Evolutionary conservation across 1,284 basidiomycete genomes (phyloP), one percentile per base, ranked within the genome.

Genomic region (Cutaneotrichosporon sp.): DNA sequence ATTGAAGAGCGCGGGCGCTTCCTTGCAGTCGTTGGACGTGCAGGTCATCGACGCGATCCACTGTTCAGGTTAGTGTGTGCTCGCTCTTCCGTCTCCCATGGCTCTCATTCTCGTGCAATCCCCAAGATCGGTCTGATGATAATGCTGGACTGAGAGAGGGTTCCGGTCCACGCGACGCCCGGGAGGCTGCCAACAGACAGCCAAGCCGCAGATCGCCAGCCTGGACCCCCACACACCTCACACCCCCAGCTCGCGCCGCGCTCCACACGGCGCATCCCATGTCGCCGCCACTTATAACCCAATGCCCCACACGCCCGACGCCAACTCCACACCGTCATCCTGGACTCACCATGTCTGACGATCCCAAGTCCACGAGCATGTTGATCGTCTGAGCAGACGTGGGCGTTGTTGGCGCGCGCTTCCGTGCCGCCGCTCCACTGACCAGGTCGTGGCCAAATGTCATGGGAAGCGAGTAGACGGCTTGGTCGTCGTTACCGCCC

Each of bases 301-400:
- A 26, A 26, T 3, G 42, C 42, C 42, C 42, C 14, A 8, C 42
- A 46, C 42, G 18, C 42, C 18, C 18, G 9, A 5, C 42, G 18
- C 8, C 42, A 21, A 2, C 7, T 5, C 16, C 42, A 18, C 42
- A 46, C 18, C 18, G 38, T 14, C 42, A 46, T n/a, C 18, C 18
- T 2, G 18, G 7, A 73, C 77, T 56, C 55, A 78, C 79, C 69
- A 80, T 70, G 64, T 81, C 80, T 8, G 77, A 78, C 10, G 77
- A 79, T 2, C 80, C 80, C 38, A 81, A 63, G 64, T 81, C 80
- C 10, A 81, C 74, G 58, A 76, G 76, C 56, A 81, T 58, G 56
- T 74, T 76, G 49, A 79, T 60, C 0, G 65, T 69, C 57, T 79
- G 79, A 40, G 67, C 63, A 42, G 65, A 61, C 26, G 55, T 26